These are phyloP conservation scores for Parachaetomium inaequale DNA, from an alignment of 495 filamentous ascomycete genomes.

Conservation along the genomic window DNA sequence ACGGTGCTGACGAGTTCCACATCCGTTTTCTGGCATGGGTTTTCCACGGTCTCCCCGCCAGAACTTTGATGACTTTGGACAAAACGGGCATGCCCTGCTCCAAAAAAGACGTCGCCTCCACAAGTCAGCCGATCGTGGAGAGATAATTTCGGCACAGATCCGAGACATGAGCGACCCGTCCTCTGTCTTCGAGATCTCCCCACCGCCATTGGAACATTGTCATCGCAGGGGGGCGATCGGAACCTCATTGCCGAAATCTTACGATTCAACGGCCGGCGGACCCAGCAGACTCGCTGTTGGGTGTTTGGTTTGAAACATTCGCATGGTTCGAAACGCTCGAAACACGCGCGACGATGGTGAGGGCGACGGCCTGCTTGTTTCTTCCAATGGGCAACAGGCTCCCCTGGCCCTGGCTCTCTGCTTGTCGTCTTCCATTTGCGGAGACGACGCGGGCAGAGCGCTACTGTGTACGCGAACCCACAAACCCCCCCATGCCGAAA, in stretches of 20 bases:
- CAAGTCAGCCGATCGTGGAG: neutral
- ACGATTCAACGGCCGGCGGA: neutral
- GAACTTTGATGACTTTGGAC: neutral
- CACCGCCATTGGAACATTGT: neutral
- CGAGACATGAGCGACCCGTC: neutral
- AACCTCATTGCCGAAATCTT: neutral
- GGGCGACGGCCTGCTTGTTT: slow-evolving; percentile 8
- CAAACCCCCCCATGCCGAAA: slow-evolving; percentile 11
- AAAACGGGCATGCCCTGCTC: neutral
- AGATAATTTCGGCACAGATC: slow-evolving; percentile 16
- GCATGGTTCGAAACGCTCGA: slow-evolving; percentile 6
- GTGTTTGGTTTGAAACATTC: slow-evolving; percentile 6
- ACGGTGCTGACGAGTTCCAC: slow-evolving; percentile 9
- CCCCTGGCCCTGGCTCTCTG: neutral
- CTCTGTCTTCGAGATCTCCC: neutral
- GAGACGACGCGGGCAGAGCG: neutral
- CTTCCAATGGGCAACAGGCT: slow-evolving; percentile 4
- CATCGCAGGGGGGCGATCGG: neutral
- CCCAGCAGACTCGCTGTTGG: neutral
- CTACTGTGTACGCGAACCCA: neutral
- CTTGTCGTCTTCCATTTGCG: slow-evolving; percentile 11
- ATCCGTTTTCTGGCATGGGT: neutral
- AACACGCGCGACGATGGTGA: slow-evolving; percentile 17
- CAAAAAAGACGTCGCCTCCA: neutral
- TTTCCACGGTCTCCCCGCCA: neutral